Base-by-base conservation (phyloP, 192 early-diverging fungal genomes). In the Linnemannia exigua region DNA sequence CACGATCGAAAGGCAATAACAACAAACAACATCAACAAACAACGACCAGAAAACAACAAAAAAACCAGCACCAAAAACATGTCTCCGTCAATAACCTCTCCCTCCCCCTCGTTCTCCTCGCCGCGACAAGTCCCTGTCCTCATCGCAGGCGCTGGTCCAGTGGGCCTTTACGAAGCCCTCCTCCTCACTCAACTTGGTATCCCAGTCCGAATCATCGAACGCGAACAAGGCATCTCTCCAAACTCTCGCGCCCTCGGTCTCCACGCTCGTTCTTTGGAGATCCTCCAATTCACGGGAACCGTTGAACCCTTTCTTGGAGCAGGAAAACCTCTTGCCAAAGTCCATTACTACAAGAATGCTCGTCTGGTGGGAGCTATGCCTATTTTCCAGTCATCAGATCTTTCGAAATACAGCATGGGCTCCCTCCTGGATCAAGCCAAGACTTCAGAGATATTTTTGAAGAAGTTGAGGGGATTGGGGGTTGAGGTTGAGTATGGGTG, bases 61-160 rank as follows among this genome's bases (percentile, higher is more conserved):
- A 7, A 5, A 28, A 12, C 25, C 9, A 61, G 6, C 20, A 61
- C 0, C 54, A 63, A 63, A 22, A 63, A 63, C 28, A 31, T 63
- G n/a, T 46, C 36, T 19, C 31, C 72, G 19, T 74, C 51, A 6
- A 44, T 41, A 9, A 25, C 47, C 19, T 31, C 71, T 14, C 20
- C 20, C 33, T 33, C 25, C 33, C 44, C 51, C 22, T n/a, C 48
- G 9, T 44, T 20, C 11, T 25, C 48, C 15, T 25, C 71, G 9
- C 5, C 38, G 0, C 50, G 19, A 37, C 67, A 9, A 5, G n/a
- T 61, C 16, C 67, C 80, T 22, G 74, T 81, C 41, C 58, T 81
- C 4, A 81, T 81, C 61, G 15, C 74, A 44, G 80, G 80, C 19
- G 80, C 41, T 38, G 68, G 80, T 19, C 80, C 68, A 17, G 75